Percentiles rank a stretch among this genome's conserved stretches.
These are phyloP conservation scores for Exophiala sideris DNA, from an alignment of 2,329 filamentous ascomycete species.

Conservation along the genomic window DNA sequence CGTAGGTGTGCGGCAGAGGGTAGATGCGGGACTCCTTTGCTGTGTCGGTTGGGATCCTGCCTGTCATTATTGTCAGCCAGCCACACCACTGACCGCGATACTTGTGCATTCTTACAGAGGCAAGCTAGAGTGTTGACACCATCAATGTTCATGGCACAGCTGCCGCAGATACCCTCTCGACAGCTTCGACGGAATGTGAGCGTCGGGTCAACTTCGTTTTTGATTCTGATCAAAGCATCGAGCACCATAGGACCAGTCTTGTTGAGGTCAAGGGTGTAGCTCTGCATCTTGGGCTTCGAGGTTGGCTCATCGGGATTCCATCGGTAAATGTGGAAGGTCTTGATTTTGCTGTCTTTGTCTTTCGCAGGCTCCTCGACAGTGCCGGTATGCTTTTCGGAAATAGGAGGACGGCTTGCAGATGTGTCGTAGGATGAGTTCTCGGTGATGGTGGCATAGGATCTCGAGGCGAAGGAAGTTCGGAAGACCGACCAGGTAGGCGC, in stretches of 20 bases:
- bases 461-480: conserved; percentile 37
- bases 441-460: conserved; percentile 49
- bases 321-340: conserved; percentile 98
- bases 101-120: conserved; percentile 67
- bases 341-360: conserved; percentile 61
- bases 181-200: conserved; percentile 94
- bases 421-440: conserved; percentile 33
- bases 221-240: conserved; percentile 94
- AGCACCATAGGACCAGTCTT: conserved; percentile 99
- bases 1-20: conserved; percentile 95
- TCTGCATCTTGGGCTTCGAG: conserved; percentile 93
- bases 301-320: conserved; percentile 94
- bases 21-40: conserved; percentile 87
- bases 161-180: conserved; percentile 96
- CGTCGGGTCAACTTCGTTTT: conserved; percentile 97
- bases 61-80: conserved; percentile 45
- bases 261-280: conserved; percentile 91
- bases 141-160: conserved; percentile 99
- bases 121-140: conserved; percentile 97
- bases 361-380: conserved; percentile 60
- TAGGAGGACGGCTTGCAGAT: conserved; percentile 33
- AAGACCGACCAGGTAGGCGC: conserved; percentile 34
- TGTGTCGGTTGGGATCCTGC: conserved; percentile 86
- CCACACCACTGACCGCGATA: conserved; percentile 9
- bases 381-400: conserved; percentile 54